These are phyloP conservation scores for Termitomyces sp. DNA, from an alignment of 768 basidiomycete species.

Conservation along the genomic window DNA sequence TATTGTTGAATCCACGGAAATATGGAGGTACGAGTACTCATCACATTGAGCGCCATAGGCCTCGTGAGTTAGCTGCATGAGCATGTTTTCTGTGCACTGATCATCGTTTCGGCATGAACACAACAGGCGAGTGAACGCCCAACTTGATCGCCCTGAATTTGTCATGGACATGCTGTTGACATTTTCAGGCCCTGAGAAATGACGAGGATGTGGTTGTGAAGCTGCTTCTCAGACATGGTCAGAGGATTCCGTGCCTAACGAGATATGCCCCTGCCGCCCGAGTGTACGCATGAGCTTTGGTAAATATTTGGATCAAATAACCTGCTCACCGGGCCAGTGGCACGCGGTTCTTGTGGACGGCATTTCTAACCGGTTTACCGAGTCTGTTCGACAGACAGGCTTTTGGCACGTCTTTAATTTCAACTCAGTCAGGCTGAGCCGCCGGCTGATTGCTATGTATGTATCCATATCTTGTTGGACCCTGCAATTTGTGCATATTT, in stretches of 20 bases:
- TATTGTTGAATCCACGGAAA: neutral
- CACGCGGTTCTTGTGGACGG: conserved; percentile 10
- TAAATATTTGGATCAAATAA: conserved; percentile 31
- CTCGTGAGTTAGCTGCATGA: conserved; percentile 1
- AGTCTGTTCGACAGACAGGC: conserved; percentile 35
- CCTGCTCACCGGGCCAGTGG: conserved; percentile 18
- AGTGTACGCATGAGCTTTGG: conserved; percentile 22
- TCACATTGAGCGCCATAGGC: neutral
- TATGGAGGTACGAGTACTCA: neutral
- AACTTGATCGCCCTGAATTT: conserved; percentile 19
- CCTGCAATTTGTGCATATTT: neutral
- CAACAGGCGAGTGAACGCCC: neutral
- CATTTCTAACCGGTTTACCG: conserved; percentile 20
- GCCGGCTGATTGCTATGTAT: neutral
- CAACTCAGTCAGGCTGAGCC: neutral
- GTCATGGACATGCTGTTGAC: conserved; percentile 44
- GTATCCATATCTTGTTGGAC: neutral
- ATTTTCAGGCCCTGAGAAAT: conserved; percentile 19
- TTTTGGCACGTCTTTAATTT: neutral
- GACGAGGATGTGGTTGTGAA: conserved; percentile 24
- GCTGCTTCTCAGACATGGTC: conserved; percentile 14
- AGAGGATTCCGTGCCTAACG: neutral
- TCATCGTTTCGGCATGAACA: conserved; percentile 22
- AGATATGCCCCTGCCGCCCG: conserved; percentile 15
- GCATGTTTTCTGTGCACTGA: conserved; percentile 4